Conservation (phyloP, 495 filamentous ascomycete species). For the Penicillium silybi region DNA sequence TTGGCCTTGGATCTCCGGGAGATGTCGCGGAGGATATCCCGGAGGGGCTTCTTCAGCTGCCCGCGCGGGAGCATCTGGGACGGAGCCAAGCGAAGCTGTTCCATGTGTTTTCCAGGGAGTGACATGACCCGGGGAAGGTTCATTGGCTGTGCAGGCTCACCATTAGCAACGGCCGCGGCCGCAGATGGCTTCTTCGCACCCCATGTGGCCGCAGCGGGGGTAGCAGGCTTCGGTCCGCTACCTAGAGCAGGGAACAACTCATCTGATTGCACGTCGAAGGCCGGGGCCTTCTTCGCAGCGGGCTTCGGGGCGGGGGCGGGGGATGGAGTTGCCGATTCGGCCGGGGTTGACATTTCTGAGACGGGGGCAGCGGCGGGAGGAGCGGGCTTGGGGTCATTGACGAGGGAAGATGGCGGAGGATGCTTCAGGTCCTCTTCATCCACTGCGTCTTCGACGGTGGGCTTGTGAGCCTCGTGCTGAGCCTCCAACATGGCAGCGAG, state of each 20-base stretch:
- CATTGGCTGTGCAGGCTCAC: conserved; percentile 43
- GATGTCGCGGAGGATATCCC: conserved; percentile 80
- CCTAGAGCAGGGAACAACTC: conserved; percentile 89
- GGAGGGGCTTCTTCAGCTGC: conserved; percentile 75
- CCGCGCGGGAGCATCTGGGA: conserved; percentile 66
- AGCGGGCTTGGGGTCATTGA: conserved; percentile 23
- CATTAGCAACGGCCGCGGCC: conserved; percentile 59
- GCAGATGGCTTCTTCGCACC: conserved; percentile 54
- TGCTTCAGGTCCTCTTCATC: conserved; percentile 75
- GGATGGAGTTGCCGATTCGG: conserved; percentile 17
- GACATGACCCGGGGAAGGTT: conserved; percentile 57
- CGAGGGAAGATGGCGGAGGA: conserved; percentile 49
- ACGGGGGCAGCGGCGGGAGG: conserved; percentile 18
- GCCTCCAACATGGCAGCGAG: conserved; percentile 74
- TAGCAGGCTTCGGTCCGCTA: conserved; percentile 59
- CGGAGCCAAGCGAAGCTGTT: conserved; percentile 66
- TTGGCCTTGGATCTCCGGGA: conserved; percentile 83
- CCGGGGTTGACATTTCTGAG: conserved; percentile 12
- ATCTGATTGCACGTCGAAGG: conserved; percentile 76
- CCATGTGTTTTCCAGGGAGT: conserved; percentile 74
- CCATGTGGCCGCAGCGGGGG: conserved; percentile 65
- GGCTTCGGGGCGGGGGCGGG: conserved; percentile 31
- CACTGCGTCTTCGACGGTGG: conserved; percentile 70
- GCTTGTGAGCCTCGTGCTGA: conserved; percentile 68
- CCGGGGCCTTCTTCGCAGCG: conserved; percentile 41